phyloP scores from a whole-genome alignment of 2,329 filamentous ascomycete genomes.

The Dendrostoma leiphaemia region DNA sequence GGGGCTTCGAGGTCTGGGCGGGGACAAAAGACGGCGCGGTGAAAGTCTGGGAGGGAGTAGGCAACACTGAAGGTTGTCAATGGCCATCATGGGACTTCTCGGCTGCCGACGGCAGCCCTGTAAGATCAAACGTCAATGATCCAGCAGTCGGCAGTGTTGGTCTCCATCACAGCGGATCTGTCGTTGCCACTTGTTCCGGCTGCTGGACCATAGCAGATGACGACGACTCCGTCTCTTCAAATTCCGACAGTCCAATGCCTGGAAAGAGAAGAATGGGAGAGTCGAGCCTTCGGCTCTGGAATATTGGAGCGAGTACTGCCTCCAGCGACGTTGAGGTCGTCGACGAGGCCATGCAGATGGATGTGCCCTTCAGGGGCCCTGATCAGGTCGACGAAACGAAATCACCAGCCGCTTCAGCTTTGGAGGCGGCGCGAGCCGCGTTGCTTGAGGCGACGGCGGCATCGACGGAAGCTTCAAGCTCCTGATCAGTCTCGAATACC shows the following conservation, averaged over 20 bases:
- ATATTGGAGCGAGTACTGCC: slow-evolving; percentile 24
- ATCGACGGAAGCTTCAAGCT: too few relatives aligned
- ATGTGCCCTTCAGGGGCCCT: too few relatives aligned
- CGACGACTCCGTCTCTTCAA: slow-evolving; percentile 1
- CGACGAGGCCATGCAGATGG: too few relatives aligned
- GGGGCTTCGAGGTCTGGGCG: slow-evolving; percentile 61
- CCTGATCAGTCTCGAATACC: too few relatives aligned
- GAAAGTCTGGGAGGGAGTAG: slow-evolving; percentile 59
- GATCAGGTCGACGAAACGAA: too few relatives aligned
- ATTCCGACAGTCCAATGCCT: too few relatives aligned
- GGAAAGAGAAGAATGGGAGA: slow-evolving; percentile 29
- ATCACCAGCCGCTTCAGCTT: too few relatives aligned
- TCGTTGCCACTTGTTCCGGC: slow-evolving; percentile 56
- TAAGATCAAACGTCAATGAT: slow-evolving; percentile 1
- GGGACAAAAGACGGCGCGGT: slow-evolving; percentile 54
- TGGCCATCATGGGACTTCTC: slow-evolving; percentile 49
- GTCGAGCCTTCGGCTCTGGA: slow-evolving; percentile 47
- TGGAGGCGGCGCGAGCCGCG: too few relatives aligned
- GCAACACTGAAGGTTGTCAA: slow-evolving; percentile 41
- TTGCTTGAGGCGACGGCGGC: too few relatives aligned
- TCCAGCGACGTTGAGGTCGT: too few relatives aligned
- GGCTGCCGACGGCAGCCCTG: slow-evolving; percentile 28
- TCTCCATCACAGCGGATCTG: slow-evolving; percentile 54
- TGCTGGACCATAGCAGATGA: slow-evolving; percentile 40
- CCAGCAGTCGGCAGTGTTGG: slow-evolving; percentile 46